Conservation (phyloP, 1,284 basidiomycete genomes). For the Vanrija sp. region DNA sequence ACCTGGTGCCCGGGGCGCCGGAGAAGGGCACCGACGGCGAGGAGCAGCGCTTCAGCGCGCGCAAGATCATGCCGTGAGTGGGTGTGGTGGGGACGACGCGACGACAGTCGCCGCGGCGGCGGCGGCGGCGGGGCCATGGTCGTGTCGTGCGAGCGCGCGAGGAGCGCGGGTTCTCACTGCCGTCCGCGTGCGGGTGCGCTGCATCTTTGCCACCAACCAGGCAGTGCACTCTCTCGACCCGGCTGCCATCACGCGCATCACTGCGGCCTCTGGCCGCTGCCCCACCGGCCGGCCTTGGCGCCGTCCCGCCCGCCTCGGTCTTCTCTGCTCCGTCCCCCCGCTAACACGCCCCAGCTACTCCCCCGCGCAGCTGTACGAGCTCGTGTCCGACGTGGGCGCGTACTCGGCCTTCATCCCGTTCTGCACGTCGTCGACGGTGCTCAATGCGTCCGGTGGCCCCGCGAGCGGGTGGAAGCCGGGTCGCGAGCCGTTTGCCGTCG, state of each 20-base stretch:
- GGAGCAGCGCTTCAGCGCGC: constrained; percentile 53
- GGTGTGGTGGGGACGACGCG: no score
- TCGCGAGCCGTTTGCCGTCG: constrained; percentile 56
- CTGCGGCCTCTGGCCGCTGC: no score
- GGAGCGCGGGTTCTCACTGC: no score
- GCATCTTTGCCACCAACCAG: no score
- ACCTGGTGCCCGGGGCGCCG: constrained; percentile 13
- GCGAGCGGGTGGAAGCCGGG: constrained; percentile 31
- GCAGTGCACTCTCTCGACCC: no score
- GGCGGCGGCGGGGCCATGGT: not conserved
- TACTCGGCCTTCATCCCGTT: constrained; percentile 88
- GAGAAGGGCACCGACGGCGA: constrained; percentile 25
- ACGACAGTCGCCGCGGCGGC: no score
- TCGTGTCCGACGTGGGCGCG: constrained; percentile 82
- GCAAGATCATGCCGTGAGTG: constrained; percentile 73
- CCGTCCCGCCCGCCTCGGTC: not conserved
- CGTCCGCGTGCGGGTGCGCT: no score
- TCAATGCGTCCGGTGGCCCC: constrained; percentile 44
- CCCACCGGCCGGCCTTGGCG: not conserved
- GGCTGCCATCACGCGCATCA: no score
- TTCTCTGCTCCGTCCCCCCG: not conserved
- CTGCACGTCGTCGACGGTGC: constrained; percentile 71
- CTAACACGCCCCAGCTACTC: constrained; percentile 56
- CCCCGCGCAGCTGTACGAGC: constrained; percentile 71
- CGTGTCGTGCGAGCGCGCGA: no score